Percentiles rank a stretch among this genome's conserved stretches.
phyloP scores from a whole-genome alignment of 2,329 filamentous ascomycete genomes.

The Cadophora gregata region DNA sequence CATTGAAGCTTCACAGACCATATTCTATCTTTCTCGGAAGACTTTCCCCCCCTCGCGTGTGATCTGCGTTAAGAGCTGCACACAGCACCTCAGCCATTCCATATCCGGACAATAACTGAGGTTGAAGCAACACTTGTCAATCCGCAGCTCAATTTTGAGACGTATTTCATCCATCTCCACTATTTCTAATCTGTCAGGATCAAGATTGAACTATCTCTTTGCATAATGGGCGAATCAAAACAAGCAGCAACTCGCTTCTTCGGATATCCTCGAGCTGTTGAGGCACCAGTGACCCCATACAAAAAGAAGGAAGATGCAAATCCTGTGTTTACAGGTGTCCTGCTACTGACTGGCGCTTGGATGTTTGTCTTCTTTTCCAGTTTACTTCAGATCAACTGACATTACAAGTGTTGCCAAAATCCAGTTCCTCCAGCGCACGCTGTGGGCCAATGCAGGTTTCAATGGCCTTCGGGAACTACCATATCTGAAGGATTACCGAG shows the following conservation, averaged over 20 bases:
- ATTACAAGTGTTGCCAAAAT: slow-evolving; percentile 61
- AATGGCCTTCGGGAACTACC: slow-evolving; percentile 54
- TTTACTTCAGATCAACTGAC: slow-evolving; percentile 11
- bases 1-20: not conserved
- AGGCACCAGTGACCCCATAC: slow-evolving; percentile 48
- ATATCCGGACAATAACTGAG: too few species aligned
- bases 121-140: too few species aligned
- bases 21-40: not conserved
- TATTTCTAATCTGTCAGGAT: not conserved
- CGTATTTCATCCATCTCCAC: too few species aligned
- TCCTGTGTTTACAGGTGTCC: slow-evolving; percentile 70
- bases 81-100: too few species aligned
- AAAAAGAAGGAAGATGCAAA: slow-evolving; percentile 63
- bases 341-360: slow-evolving; percentile 65
- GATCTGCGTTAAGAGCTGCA: not conserved
- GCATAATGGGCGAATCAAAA: slow-evolving; percentile 23
- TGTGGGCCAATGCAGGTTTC: slow-evolving; percentile 74
- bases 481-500: slow-evolving; percentile 52
- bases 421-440: slow-evolving; percentile 63
- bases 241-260: slow-evolving; percentile 32
- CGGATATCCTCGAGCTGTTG: slow-evolving; percentile 39
- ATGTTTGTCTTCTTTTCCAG: slow-evolving; percentile 55
- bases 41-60: not conserved
- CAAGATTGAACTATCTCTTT: not conserved
- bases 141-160: too few species aligned